Percentiles rank a stretch among this genome's conserved stretches.
Evolutionary conservation across 2,329 filamentous ascomycete genomes (phyloP).

Genomic region (Penicillium italicum): DNA sequence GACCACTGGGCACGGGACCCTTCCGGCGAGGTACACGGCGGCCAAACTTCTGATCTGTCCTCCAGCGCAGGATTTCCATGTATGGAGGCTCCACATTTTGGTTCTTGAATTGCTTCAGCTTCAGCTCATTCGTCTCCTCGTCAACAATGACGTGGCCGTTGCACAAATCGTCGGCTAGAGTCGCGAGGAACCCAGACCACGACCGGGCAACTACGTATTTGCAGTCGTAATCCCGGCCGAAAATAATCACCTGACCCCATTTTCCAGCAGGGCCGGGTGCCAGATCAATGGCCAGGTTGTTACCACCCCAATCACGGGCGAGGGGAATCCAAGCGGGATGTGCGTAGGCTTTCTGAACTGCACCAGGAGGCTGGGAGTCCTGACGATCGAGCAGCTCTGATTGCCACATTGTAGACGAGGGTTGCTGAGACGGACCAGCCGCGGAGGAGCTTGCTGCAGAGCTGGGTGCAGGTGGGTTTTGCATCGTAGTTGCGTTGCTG

Average conservation of each 20-base stretch:
- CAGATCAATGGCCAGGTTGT: slow-evolving; percentile 91
- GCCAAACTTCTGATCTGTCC: slow-evolving; percentile 92
- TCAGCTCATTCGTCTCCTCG: slow-evolving; percentile 86
- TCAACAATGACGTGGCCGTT: slow-evolving; percentile 90
- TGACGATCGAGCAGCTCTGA: slow-evolving; percentile 80
- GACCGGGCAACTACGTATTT: slow-evolving; percentile 95
- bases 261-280: slow-evolving; percentile 83
- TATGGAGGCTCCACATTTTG: slow-evolving; percentile 88
- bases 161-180: slow-evolving; percentile 83
- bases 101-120: slow-evolving; percentile 85
- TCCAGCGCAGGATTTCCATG: slow-evolving; percentile 91
- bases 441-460: slow-evolving; percentile 64
- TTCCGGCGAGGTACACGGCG: slow-evolving; percentile 50
- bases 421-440: slow-evolving; percentile 52
- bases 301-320: slow-evolving; percentile 96
- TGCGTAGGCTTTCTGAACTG: slow-evolving; percentile 87
- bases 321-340: slow-evolving; percentile 95
- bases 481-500: slow-evolving; percentile 51
- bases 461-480: slow-evolving; percentile 63
- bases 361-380: slow-evolving; percentile 79
- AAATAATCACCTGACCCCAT: slow-evolving; percentile 96
- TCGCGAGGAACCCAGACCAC: slow-evolving; percentile 82
- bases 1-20: slow-evolving; percentile 44
- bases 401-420: slow-evolving; percentile 67
- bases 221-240: slow-evolving; percentile 95